Evolutionary conservation across 192 early-diverging fungal genomes (phyloP).

Genomic region (Dissophora globulifera): DNA sequence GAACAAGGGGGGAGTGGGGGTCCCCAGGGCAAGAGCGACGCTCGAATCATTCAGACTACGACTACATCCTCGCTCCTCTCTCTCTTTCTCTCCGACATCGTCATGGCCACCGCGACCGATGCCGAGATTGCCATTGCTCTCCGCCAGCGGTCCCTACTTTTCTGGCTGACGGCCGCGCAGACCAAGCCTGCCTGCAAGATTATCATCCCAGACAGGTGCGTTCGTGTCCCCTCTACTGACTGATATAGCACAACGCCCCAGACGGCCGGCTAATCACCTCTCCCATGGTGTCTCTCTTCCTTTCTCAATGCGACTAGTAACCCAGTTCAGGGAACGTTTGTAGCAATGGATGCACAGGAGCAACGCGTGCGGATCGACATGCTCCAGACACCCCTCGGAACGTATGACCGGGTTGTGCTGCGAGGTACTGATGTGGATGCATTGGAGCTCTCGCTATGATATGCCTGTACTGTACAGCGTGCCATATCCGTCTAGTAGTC

Average conservation of each 20-base stretch:
- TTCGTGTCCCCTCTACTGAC: background rate
- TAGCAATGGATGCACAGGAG: conserved; percentile 60
- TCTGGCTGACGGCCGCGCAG: conserved; percentile 59
- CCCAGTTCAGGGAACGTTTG: conserved; percentile 53
- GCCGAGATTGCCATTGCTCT: conserved; percentile 35
- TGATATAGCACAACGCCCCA: too few species aligned
- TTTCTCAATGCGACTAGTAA: conserved; percentile 17
- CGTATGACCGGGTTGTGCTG: conserved; percentile 61
- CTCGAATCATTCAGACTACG: background rate
- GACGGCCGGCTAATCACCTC: too few species aligned
- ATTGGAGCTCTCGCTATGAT: conserved; percentile 32
- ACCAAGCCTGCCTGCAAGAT: conserved; percentile 30
- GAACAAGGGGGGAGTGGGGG: background rate
- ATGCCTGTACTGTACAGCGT: background rate
- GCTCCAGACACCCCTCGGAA: conserved; percentile 61
- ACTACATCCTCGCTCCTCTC: too few species aligned
- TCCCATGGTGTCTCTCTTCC: background rate
- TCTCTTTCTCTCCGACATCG: too few species aligned
- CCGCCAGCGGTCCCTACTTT: conserved; percentile 55
- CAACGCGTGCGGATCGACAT: conserved; percentile 60
- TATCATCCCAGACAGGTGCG: conserved; percentile 54
- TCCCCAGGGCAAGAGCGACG: too few species aligned
- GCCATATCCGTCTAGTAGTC: too few species aligned
- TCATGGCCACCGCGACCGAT: conserved; percentile 14
- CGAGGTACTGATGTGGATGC: conserved; percentile 61